phyloP scores from a whole-genome alignment of 352 stramenopile genomes.

The Pythium rhizo-oryzae region DNA sequence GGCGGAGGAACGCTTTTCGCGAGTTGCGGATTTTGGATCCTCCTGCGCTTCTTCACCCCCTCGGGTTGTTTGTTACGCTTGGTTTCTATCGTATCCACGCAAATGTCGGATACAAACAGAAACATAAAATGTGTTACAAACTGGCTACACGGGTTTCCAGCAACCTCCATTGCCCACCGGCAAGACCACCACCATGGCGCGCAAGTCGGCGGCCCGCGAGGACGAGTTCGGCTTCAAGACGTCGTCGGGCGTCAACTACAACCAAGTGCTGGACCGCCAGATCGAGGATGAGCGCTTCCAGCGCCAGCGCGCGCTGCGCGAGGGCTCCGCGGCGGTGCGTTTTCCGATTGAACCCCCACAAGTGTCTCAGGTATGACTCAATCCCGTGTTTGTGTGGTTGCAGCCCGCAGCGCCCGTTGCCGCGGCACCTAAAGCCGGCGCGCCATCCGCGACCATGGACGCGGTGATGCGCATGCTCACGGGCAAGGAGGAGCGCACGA shows the following conservation, averaged over 20 bases:
- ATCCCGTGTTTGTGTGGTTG: no score
- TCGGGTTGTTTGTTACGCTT: constrained; percentile 17
- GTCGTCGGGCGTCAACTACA: constrained; percentile 86
- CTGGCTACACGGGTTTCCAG: background rate
- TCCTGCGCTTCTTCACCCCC: constrained; percentile 24
- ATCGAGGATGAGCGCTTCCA: constrained; percentile 88
- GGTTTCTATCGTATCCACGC: constrained; percentile 7
- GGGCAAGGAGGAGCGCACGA: constrained; percentile 93
- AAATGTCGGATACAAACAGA: background rate
- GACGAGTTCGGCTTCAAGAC: constrained; percentile 75
- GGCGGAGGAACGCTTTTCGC: background rate
- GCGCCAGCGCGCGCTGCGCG: constrained; percentile 60
- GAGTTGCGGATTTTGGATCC: constrained; percentile 23
- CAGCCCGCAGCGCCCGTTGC: constrained; percentile 21
- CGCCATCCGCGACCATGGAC: constrained; percentile 89
- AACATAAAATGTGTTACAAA: constrained; percentile 9
- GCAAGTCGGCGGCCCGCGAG: constrained; percentile 31
- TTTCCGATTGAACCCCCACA: background rate
- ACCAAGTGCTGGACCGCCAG: constrained; percentile 75
- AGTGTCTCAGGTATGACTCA: no score
- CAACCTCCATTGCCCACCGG: background rate
- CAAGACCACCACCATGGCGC: constrained; percentile 21
- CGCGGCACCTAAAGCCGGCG: constrained; percentile 24
- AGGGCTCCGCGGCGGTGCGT: constrained; percentile 20
- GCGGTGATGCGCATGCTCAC: constrained; percentile 94